Conservation (phyloP, 257 asterid genomes). For the Coffea canephora region DNA sequence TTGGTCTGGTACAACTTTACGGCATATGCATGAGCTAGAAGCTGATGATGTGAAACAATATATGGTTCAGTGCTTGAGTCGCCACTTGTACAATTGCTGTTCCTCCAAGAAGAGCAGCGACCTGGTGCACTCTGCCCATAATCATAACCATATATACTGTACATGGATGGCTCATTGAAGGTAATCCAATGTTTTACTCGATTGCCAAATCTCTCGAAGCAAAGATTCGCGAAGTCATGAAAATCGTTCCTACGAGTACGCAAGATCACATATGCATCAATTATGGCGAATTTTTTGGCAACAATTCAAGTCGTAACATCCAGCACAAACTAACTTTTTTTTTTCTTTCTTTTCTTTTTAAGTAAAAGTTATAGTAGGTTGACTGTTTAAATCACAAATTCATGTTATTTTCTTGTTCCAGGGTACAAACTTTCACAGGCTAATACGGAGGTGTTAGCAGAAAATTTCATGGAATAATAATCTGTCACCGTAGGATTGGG, state of each 20-base stretch:
- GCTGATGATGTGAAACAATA: conserved; percentile 37
- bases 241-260: conserved; percentile 40
- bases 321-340: no score
- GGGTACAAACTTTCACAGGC: no score
- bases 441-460: no score
- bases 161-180: conserved; percentile 42
- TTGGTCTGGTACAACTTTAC: conserved; percentile 35
- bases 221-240: conserved; percentile 39
- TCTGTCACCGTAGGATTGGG: no score
- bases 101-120: not conserved
- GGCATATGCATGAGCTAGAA: conserved; percentile 39
- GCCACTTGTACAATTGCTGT: conserved; percentile 19
- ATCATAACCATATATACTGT: conserved; percentile 35
- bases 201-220: conserved; percentile 61
- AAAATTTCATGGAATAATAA: no score
- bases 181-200: conserved; percentile 55
- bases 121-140: conserved; percentile 44
- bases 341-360: no score
- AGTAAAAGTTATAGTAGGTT: no score
- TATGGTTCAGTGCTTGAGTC: conserved; percentile 55
- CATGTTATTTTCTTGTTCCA: no score
- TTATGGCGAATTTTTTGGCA: no score
- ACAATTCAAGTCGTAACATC: no score
- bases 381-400: no score
- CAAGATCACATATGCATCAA: not conserved